Conservation (phyloP, 2,329 filamentous ascomycete genomes). For the Penicillium freii region DNA sequence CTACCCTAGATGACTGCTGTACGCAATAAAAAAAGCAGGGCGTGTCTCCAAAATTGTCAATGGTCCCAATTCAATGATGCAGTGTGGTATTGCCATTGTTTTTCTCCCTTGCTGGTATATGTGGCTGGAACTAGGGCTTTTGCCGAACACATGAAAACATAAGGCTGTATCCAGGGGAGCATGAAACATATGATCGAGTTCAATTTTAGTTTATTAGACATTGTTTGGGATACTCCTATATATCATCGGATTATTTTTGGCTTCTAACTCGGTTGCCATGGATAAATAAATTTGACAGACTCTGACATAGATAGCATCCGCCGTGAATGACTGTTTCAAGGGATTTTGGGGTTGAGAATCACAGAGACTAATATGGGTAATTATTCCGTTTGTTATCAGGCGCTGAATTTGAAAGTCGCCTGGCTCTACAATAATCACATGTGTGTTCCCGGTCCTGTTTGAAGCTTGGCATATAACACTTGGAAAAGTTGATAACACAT, state of each 20-base stretch:
- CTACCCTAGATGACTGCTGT: constrained; percentile 5
- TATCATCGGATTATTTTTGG: background rate
- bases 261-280: background rate
- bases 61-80: background rate
- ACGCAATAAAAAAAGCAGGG: constrained; percentile 5
- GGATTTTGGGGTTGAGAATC: too few relatives aligned
- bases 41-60: background rate
- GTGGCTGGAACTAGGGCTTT: constrained; percentile 17
- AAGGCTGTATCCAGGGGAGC: constrained; percentile 10
- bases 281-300: background rate
- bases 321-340: too few relatives aligned
- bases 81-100: background rate
- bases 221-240: background rate
- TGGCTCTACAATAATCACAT: background rate
- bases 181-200: background rate
- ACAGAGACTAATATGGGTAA: background rate
- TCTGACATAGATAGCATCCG: background rate
- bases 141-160: constrained; percentile 15
- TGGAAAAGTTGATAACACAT: too few relatives aligned
- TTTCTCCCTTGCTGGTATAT: constrained; percentile 20
- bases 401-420: background rate
- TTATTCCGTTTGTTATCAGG: background rate
- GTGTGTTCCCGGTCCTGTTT: background rate
- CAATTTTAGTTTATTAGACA: background rate
- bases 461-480: background rate